Evolutionary conservation across 106 monocot species (phyloP).

Genomic region (Dioscorea zingiberensis): DNA sequence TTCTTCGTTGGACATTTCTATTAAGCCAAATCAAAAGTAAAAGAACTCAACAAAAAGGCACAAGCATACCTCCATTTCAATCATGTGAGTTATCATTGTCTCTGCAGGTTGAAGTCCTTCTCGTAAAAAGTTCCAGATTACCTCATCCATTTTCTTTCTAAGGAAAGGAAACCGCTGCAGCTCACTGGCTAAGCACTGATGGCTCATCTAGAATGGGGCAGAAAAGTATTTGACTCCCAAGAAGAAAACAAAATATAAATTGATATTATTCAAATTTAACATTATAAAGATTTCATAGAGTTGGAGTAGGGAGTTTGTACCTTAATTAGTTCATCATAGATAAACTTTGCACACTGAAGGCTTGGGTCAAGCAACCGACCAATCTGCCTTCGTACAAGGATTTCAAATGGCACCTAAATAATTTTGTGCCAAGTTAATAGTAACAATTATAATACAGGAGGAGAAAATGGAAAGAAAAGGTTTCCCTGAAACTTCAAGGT

Average conservation of each 20-base stretch:
- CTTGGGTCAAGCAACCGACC: slow-evolving; percentile 92
- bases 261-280: background rate
- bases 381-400: slow-evolving; percentile 93
- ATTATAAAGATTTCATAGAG: background rate
- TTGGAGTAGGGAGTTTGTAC: slow-evolving; percentile 11
- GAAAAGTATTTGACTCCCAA: background rate
- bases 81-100: slow-evolving; percentile 91
- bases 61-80: slow-evolving; percentile 91
- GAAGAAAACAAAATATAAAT: background rate
- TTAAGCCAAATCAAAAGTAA: too few species aligned
- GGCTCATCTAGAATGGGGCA: slow-evolving; percentile 65
- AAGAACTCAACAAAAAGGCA: too few species aligned
- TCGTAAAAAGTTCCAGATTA: slow-evolving; percentile 82
- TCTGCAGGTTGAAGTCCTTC: slow-evolving; percentile 94
- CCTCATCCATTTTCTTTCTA: slow-evolving; percentile 90
- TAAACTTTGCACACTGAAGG: slow-evolving; percentile 95
- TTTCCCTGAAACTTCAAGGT: background rate
- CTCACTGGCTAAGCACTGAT: slow-evolving; percentile 71
- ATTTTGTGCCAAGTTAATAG: background rate
- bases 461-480: background rate
- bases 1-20: too few species aligned
- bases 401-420: slow-evolving; percentile 94
- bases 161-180: slow-evolving; percentile 89
- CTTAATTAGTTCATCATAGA: slow-evolving; percentile 97
- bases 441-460: too few species aligned